A percentile compares a stretch with the other conserved stretches of the same genome.
Conservation (phyloP, 306 rosid species). For the Geum urbanum region DNA sequence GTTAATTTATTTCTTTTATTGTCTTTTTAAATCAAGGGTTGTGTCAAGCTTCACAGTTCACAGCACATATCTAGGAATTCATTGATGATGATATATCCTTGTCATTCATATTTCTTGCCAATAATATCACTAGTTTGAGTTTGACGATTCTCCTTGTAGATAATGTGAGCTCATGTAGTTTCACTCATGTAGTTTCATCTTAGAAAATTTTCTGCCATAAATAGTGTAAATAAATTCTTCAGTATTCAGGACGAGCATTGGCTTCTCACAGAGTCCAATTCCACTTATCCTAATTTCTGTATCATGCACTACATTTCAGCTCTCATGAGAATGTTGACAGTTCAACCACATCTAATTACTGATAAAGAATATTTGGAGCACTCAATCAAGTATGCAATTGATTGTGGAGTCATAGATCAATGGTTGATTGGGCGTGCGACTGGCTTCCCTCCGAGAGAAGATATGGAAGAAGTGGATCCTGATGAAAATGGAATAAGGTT, state of each 20-base stretch:
- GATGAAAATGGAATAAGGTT: constrained; percentile 71
- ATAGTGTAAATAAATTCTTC: not conserved
- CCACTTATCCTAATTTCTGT: constrained; percentile 21
- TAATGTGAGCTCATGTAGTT: not conserved
- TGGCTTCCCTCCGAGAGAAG: constrained; percentile 76
- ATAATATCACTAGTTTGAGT: not conserved
- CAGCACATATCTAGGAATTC: not conserved
- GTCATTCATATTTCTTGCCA: not conserved
- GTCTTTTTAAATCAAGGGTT: not conserved
- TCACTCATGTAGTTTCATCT: not conserved
- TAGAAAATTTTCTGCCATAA: not conserved
- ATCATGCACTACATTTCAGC: constrained; percentile 43
- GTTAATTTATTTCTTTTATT: not conserved
- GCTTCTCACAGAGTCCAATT: not conserved
- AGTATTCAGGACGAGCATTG: not conserved
- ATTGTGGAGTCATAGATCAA: constrained; percentile 84
- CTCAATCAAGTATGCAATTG: constrained; percentile 67
- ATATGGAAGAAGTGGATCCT: constrained; percentile 48
- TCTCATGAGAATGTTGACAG: constrained; percentile 75
- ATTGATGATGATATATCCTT: not conserved
- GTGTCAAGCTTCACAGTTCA: constrained; percentile 1
- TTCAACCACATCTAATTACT: constrained; percentile 61
- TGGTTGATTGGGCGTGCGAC: constrained; percentile 60
- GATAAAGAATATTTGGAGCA: constrained; percentile 75
- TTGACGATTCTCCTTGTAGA: not conserved